Conservation (phyloP, 306 rosid genomes). For the Trichosanthes truncata region DNA sequence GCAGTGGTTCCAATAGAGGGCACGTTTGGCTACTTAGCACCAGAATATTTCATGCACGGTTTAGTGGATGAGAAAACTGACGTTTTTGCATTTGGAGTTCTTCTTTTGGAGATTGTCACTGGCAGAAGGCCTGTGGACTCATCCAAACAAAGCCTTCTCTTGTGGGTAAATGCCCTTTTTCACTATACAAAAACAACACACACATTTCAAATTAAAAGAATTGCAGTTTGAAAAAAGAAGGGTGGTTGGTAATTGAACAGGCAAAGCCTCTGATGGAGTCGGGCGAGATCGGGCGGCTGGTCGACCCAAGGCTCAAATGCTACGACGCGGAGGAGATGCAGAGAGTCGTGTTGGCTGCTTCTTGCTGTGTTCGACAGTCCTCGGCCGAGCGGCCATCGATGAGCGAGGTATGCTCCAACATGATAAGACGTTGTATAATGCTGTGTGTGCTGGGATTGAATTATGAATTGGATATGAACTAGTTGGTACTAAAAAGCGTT, state of each 20-base stretch:
- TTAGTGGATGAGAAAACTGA: conserved; percentile 90
- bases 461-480: neutral
- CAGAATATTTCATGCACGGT: conserved; percentile 93
- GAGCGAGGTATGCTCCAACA: conserved; percentile 48
- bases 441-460: neutral
- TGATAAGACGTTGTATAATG: neutral
- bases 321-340: conserved; percentile 56
- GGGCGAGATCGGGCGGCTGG: conserved; percentile 54
- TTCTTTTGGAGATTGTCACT: conserved; percentile 76
- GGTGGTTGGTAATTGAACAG: conserved; percentile 12
- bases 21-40: conserved; percentile 89
- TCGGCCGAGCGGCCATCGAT: conserved; percentile 65
- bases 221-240: neutral
- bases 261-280: conserved; percentile 79
- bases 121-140: conserved; percentile 91
- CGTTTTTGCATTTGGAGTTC: conserved; percentile 72
- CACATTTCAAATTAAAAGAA: neutral
- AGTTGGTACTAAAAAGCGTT: neutral
- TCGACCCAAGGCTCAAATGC: conserved; percentile 62
- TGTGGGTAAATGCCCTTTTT: conserved; percentile 48
- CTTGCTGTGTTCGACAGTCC: conserved; percentile 74
- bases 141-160: conserved; percentile 65
- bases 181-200: neutral
- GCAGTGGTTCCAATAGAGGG: conserved; percentile 92
- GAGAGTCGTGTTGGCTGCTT: conserved; percentile 58